A percentile compares a stretch with the other conserved stretches of the same genome.
phyloP scores from a whole-genome alignment of 208 protist species.

The Naegleria fowleri region DNA sequence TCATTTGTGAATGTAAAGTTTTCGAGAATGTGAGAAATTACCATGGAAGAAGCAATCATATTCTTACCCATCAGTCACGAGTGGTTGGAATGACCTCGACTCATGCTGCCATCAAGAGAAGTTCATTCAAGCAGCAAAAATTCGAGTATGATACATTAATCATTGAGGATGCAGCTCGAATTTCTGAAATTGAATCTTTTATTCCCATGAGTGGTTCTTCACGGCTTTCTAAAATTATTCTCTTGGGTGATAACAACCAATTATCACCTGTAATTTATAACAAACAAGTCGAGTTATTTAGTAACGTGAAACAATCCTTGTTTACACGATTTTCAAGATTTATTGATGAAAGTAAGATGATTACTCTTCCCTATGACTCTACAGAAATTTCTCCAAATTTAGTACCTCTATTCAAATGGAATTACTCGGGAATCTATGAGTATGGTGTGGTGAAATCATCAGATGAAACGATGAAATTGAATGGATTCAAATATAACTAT shows the following conservation, averaged over 20 bases:
- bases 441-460: not conserved
- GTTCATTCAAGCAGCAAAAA: constrained; percentile 43
- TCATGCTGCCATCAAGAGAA: constrained; percentile 69
- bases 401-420: constrained; percentile 58
- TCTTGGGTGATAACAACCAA: constrained; percentile 81
- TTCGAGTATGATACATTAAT: constrained; percentile 80
- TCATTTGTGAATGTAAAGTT: constrained; percentile 38
- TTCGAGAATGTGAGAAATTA: constrained; percentile 68
- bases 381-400: constrained; percentile 41
- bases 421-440: constrained; percentile 50
- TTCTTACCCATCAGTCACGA: constrained; percentile 70
- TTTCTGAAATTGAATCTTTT: constrained; percentile 81
- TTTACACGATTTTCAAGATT: constrained; percentile 62
- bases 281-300: constrained; percentile 60
- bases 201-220: constrained; percentile 69
- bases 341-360: not conserved
- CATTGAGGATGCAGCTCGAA: constrained; percentile 79
- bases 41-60: constrained; percentile 66
- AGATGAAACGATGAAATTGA: not conserved
- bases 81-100: constrained; percentile 87
- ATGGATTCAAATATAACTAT: constrained; percentile 46
- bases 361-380: not conserved
- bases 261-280: constrained; percentile 78
- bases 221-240: constrained; percentile 65
- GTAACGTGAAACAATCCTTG: constrained; percentile 68